phyloP scores from a whole-genome alignment of 1,284 basidiomycete genomes.

The Cerrena zonata region DNA sequence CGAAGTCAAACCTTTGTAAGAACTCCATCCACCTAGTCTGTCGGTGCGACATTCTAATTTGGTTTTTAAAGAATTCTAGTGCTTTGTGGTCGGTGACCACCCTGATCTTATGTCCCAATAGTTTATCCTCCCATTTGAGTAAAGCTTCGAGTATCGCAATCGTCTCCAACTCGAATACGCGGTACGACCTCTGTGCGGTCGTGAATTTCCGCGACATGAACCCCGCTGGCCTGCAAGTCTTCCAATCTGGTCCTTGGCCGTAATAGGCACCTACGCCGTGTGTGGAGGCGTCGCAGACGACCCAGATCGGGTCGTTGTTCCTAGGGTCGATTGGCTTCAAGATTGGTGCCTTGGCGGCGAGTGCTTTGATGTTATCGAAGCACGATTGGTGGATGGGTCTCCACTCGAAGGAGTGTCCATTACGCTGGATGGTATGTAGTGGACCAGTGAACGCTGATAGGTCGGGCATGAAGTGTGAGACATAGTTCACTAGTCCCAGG shows the following conservation, averaged over 20 bases:
- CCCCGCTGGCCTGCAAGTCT: conserved; percentile 26
- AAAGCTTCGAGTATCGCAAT: conserved; percentile 34
- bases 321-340: conserved; percentile 29
- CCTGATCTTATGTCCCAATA: conserved; percentile 27
- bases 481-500: conserved; percentile 37
- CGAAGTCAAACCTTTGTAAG: conserved; percentile 28
- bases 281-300: too few species aligned
- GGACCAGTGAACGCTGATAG: conserved; percentile 27
- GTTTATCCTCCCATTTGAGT: conserved; percentile 32
- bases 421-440: conserved; percentile 13
- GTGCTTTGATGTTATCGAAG: conserved; percentile 31
- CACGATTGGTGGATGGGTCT: conserved; percentile 29
- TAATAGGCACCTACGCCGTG: too few species aligned
- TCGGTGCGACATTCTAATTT: conserved; percentile 16
- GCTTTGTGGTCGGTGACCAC: conserved; percentile 36
- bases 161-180: conserved; percentile 30
- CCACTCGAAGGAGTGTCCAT: conserved; percentile 18
- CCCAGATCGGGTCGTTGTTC: conserved; percentile 26
- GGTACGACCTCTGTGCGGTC: conserved; percentile 34
- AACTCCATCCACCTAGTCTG: conserved; percentile 33
- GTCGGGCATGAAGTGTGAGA: conserved; percentile 35
- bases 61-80: conserved; percentile 29
- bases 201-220: conserved; percentile 41
- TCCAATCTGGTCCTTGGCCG: too few species aligned
- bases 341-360: conserved; percentile 26